These are phyloP conservation scores for Rhododendron mucronatum DNA, from an alignment of 148 eudicot genomes.

Conservation along the genomic window DNA sequence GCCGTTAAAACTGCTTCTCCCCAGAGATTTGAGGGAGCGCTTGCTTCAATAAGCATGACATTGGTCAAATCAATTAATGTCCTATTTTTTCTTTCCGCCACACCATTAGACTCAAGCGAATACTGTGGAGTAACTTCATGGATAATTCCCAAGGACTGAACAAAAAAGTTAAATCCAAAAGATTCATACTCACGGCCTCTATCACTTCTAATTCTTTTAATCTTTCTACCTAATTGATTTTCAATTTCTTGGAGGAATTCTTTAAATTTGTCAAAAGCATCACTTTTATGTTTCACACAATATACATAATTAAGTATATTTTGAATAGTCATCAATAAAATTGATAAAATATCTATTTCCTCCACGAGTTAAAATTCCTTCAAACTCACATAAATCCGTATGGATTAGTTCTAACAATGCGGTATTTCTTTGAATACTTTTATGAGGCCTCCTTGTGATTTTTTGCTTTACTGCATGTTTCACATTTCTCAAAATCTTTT, in stretches of 20 bases:
- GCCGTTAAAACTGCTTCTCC: too few relatives aligned
- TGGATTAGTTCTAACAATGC: background rate
- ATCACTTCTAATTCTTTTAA: background rate
- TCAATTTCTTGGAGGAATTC: background rate
- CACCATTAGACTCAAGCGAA: background rate
- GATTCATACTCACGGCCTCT: background rate
- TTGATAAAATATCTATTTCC: background rate
- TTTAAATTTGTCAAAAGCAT: too few relatives aligned
- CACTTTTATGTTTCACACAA: too few relatives aligned
- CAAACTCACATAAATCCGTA: background rate
- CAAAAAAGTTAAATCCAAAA: background rate
- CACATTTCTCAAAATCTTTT: background rate
- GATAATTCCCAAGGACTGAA: background rate
- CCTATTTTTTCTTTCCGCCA: too few relatives aligned
- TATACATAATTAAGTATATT: too few relatives aligned
- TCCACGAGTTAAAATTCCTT: background rate
- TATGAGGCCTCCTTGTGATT: background rate
- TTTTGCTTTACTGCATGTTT: background rate
- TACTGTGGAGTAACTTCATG: background rate
- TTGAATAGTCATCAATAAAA: too few relatives aligned
- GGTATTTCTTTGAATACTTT: background rate
- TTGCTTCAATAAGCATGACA: too few relatives aligned
- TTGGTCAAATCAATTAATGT: too few relatives aligned
- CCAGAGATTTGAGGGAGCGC: background rate
- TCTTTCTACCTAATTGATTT: background rate